Conservation (phyloP, 257 asterid genomes). For the Rehmannia glutinosa region DNA sequence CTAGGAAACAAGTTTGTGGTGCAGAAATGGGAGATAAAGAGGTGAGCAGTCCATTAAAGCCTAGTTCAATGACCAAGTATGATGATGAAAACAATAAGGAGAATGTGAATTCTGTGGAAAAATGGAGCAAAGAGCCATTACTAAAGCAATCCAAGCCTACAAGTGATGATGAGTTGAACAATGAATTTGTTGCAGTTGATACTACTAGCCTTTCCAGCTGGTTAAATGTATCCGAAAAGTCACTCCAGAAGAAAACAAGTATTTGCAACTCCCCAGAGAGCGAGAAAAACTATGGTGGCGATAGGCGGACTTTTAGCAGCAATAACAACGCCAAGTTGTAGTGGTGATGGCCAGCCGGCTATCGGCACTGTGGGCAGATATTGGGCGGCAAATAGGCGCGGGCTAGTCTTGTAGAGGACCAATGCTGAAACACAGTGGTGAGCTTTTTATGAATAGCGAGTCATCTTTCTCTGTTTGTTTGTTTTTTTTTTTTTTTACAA, state of each 20-base stretch:
- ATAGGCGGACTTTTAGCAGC: slow-evolving; percentile 36
- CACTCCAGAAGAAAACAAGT: slow-evolving; percentile 7
- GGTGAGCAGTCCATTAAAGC: slow-evolving; percentile 35
- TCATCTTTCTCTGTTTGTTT: no score
- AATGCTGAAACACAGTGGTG: no score
- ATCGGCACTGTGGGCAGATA: slow-evolving; percentile 50
- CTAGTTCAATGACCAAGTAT: background rate
- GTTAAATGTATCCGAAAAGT: slow-evolving; percentile 42
- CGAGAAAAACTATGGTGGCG: slow-evolving; percentile 27
- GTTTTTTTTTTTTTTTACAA: no score
- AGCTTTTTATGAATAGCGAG: no score
- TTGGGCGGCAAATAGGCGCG: slow-evolving; percentile 34
- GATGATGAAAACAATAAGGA: slow-evolving; percentile 26
- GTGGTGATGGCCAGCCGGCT: slow-evolving; percentile 24
- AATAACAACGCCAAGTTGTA: slow-evolving; percentile 18
- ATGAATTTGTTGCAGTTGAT: no score
- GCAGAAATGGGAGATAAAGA: slow-evolving; percentile 32
- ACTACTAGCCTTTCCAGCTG: slow-evolving; percentile 78
- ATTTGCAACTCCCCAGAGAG: slow-evolving; percentile 39
- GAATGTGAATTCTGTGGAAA: no score
- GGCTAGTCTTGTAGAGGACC: no score
- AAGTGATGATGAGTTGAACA: no score
- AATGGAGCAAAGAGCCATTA: slow-evolving; percentile 14
- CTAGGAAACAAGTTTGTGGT: slow-evolving; percentile 26
- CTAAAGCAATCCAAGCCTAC: slow-evolving; percentile 20